Evolutionary conservation across 495 filamentous ascomycete species (phyloP).

Genomic region (Daldinia concentrica): DNA sequence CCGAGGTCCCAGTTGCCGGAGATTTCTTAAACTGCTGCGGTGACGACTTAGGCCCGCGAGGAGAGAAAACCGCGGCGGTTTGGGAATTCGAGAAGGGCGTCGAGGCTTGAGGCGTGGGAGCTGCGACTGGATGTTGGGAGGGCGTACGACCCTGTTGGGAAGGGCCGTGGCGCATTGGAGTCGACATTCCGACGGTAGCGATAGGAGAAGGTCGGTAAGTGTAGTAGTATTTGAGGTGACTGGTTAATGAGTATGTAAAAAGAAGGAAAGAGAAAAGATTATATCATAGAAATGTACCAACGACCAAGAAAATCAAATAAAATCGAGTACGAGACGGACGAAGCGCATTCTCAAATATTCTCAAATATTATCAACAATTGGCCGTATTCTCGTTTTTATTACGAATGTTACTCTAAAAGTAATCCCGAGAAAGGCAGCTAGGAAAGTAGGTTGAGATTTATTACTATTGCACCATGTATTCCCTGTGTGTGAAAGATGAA

Average conservation of each 20-base stretch:
- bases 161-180: slow-evolving; percentile 59
- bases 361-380: too few relatives aligned
- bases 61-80: slow-evolving; percentile 61
- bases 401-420: not conserved
- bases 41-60: slow-evolving; percentile 59
- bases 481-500: not conserved
- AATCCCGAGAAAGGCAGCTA: not conserved
- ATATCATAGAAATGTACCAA: not conserved
- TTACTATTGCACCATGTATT: not conserved
- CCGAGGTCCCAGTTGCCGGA: slow-evolving; percentile 52
- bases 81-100: slow-evolving; percentile 61
- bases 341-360: slow-evolving; percentile 8
- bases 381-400: not conserved
- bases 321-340: not conserved
- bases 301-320: slow-evolving; percentile 18
- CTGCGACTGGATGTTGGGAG: slow-evolving; percentile 57
- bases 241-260: not conserved
- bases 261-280: not conserved
- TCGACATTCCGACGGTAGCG: slow-evolving; percentile 53
- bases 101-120: slow-evolving; percentile 63
- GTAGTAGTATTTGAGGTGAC: not conserved
- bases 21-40: slow-evolving; percentile 67
- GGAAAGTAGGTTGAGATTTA: not conserved
- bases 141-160: slow-evolving; percentile 61
- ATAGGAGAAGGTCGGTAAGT: not conserved